phyloP scores from a whole-genome alignment of 768 basidiomycete genomes.

The Albatrellus ellisii region DNA sequence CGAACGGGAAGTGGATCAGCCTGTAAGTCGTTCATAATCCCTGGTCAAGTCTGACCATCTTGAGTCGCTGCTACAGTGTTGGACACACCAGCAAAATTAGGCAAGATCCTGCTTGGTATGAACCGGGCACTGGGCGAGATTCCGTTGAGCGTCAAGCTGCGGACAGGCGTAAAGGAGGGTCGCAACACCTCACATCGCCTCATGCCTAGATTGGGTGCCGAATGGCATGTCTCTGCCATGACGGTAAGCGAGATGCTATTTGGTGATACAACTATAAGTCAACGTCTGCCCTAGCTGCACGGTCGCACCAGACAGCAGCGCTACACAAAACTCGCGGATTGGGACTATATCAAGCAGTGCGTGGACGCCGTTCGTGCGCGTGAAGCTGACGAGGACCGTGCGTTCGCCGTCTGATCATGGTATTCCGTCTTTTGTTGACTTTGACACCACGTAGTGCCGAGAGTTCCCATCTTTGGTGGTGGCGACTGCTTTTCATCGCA shows the following conservation, averaged over 20 bases:
- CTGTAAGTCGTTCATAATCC: conserved; percentile 44
- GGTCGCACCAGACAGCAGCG: conserved; percentile 92
- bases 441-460: conserved; percentile 39
- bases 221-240: conserved; percentile 41
- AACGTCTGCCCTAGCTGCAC: conserved; percentile 57
- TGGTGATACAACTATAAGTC: neutral
- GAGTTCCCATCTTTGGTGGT: conserved; percentile 92
- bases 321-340: conserved; percentile 86
- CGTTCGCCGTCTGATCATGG: conserved; percentile 17
- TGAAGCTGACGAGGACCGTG: conserved; percentile 62
- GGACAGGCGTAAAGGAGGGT: conserved; percentile 86
- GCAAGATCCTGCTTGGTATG: conserved; percentile 86
- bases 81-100: conserved; percentile 69
- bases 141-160: conserved; percentile 82
- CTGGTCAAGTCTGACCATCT: neutral
- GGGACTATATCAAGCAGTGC: conserved; percentile 86
- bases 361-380: conserved; percentile 63
- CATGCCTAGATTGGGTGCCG: conserved; percentile 58
- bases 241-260: conserved; percentile 26
- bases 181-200: conserved; percentile 81
- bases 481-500: conserved; percentile 89
- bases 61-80: conserved; percentile 43
- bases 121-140: conserved; percentile 80
- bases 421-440: neutral
- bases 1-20: conserved; percentile 85